Percentiles rank a stretch among this genome's conserved stretches.
phyloP scores from a whole-genome alignment of 352 stramenopile genomes.

The Phytophthora meadii region DNA sequence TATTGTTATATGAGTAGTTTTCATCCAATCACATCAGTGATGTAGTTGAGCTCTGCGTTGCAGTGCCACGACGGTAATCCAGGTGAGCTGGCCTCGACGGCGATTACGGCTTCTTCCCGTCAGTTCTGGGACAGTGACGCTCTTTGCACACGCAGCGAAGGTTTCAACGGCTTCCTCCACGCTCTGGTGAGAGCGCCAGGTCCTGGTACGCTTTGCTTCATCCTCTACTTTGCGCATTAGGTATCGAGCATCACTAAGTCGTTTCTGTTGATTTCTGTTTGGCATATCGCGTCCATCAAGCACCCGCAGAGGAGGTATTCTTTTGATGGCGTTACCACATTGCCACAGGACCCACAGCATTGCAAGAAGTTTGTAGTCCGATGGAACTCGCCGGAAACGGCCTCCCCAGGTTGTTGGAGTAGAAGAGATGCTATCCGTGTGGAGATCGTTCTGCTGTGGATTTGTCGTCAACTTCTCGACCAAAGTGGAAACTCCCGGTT shows the following conservation, averaged over 20 bases:
- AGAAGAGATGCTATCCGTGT: too few species aligned
- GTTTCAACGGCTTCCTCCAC: slow-evolving; percentile 5
- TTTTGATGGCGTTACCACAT: too few species aligned
- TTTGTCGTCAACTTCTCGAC: too few species aligned
- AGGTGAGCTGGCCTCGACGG: slow-evolving; percentile 1
- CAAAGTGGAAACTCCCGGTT: too few species aligned
- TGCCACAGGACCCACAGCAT: too few species aligned
- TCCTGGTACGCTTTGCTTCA: slow-evolving; percentile 5
- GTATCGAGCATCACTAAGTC: slow-evolving; percentile 11
- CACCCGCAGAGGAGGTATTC: too few species aligned
- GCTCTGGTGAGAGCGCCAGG: neutral
- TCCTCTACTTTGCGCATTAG: slow-evolving; percentile 16
- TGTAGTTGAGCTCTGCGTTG: neutral
- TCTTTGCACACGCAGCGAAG: neutral
- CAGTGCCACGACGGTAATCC: slow-evolving; percentile 2
- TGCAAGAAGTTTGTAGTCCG: too few species aligned
- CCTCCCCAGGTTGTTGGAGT: too few species aligned
- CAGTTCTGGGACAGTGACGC: neutral
- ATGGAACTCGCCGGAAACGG: too few species aligned
- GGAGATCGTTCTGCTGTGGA: too few species aligned
- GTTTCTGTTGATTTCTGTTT: slow-evolving; percentile 12
- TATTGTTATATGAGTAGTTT: neutral
- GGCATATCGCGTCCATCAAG: slow-evolving; percentile 23
- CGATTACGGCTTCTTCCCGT: neutral
- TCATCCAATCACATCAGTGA: slow-evolving; percentile 7